Evolutionary conservation across 1,139 yeast genomes (phyloP).

Genomic region (Wickerhamomyces sp.): DNA sequence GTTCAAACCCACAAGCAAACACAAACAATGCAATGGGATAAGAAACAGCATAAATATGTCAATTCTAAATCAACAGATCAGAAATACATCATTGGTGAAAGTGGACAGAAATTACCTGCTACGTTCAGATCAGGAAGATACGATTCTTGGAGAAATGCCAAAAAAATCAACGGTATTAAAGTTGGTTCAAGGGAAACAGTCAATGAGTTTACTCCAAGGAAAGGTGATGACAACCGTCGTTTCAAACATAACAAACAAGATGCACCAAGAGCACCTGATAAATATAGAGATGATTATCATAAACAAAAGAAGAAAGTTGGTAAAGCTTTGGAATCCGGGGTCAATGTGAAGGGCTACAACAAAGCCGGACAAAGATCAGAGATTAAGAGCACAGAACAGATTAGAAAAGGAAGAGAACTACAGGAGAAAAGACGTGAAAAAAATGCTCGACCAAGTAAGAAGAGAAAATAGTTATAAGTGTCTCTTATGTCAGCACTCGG

Average conservation of each 20-base stretch:
- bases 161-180: slow-evolving; percentile 50
- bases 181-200: slow-evolving; percentile 50
- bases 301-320: slow-evolving; percentile 79
- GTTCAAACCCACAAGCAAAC: slow-evolving; percentile 54
- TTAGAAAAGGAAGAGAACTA: slow-evolving; percentile 67
- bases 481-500: too few relatives aligned
- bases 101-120: slow-evolving; percentile 92
- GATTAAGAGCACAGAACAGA: slow-evolving; percentile 63
- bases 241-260: slow-evolving; percentile 70
- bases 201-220: slow-evolving; percentile 20
- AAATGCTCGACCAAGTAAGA: slow-evolving; percentile 77
- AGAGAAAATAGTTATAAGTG: slow-evolving; percentile 23
- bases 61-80: slow-evolving; percentile 76
- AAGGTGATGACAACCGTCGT: slow-evolving; percentile 29
- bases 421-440: slow-evolving; percentile 75
- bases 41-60: slow-evolving; percentile 85
- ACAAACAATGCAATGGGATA: slow-evolving; percentile 89
- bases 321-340: slow-evolving; percentile 75
- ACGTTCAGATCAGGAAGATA: slow-evolving; percentile 86
- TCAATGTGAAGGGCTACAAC: slow-evolving; percentile 64
- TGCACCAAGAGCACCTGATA: slow-evolving; percentile 90
- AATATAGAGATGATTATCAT: slow-evolving; percentile 79
- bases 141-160: slow-evolving; percentile 82
- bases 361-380: slow-evolving; percentile 49
- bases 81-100: slow-evolving; percentile 89